Evolutionary conservation across 352 stramenopile species (phyloP), one percentile per base, ranked within the genome.

Genomic region (Globisporangium echinulatum): DNA sequence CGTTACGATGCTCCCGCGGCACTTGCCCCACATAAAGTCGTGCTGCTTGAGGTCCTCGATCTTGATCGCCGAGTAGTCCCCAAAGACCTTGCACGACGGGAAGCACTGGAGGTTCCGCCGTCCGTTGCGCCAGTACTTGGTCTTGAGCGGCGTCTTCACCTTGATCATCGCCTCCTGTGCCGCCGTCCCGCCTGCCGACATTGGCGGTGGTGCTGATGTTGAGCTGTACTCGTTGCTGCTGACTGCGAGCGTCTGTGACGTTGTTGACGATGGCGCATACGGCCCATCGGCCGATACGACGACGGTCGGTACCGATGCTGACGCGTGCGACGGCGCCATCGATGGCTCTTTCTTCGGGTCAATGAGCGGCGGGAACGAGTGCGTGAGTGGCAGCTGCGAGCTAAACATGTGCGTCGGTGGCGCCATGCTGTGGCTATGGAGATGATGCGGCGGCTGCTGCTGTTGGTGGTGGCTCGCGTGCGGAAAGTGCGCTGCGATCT

Each of bases 21-120:
- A 94, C 69, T 94, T 94, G 71, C 85, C 85, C 85, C 85, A 94
- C 85, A 94, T 94, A 53, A 94, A 94, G 62, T 94, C 85, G 63
- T 94, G 85, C 62, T 92, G 82, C 77, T 92, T 92, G 8, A 94
- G 67, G 66, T 92, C 83, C 63, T 94, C 81, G 50, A 94, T 88
- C 70, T 92, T 92, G 72, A 92, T 92, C 25, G 82, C 77, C 52
- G 82, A 94, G 70, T 96, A 96, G 73, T 96, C 87, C 2, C 87
- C 87, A 62, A 92, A 95, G n/a, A 93, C 82, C 59, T 93, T 92
- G 66, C 87, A 96, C 6, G 73, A 84, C 38, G 87, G 87, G 63
- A 96, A 96, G 68, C 87, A 96, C 70, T 96, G 87, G 14, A 96
- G 67, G 60, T 96, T 96, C 56, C 87, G 87, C n/a, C 87, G 82